Evolutionary conservation across 495 filamentous ascomycete species (phyloP).

Genomic region (Choiromyces venosus): DNA sequence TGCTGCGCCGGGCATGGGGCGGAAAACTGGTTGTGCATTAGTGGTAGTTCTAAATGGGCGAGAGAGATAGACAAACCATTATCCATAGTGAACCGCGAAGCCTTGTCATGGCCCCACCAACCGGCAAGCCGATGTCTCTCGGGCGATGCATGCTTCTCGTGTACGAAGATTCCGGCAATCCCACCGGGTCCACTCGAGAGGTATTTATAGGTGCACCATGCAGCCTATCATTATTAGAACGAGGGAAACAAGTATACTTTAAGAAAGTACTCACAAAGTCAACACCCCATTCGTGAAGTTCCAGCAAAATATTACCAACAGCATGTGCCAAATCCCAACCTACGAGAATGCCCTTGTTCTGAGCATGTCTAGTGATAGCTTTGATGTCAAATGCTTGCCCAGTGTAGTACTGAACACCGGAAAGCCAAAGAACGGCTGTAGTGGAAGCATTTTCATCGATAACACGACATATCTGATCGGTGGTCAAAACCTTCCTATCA

Average conservation of each 20-base stretch:
- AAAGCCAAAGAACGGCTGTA: constrained; percentile 76
- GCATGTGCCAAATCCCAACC: constrained; percentile 97
- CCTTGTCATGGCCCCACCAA: constrained; percentile 41
- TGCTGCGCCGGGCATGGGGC: constrained; percentile 62
- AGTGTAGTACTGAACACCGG: constrained; percentile 91
- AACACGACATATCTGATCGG: constrained; percentile 64
- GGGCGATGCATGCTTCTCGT: constrained; percentile 61
- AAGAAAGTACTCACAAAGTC: constrained; percentile 55
- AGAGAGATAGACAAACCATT: constrained; percentile 50
- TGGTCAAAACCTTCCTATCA: constrained; percentile 54
- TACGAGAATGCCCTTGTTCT: constrained; percentile 66
- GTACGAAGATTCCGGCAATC: constrained; percentile 83
- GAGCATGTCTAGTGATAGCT: constrained; percentile 75
- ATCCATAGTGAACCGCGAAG: constrained; percentile 44
- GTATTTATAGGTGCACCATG: constrained; percentile 98
- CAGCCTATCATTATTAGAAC: constrained; percentile 44
- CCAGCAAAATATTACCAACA: constrained; percentile 78
- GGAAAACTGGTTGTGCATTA: constrained; percentile 59
- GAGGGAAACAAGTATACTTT: background rate
- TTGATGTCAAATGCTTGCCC: constrained; percentile 86
- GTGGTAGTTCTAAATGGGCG: constrained; percentile 19
- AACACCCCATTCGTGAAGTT: constrained; percentile 86
- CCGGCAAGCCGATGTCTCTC: constrained; percentile 40
- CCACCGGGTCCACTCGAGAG: constrained; percentile 84
- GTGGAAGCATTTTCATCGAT: constrained; percentile 70